phyloP scores from a whole-genome alignment of 306 rosid species.

The Crotalaria pallida region DNA sequence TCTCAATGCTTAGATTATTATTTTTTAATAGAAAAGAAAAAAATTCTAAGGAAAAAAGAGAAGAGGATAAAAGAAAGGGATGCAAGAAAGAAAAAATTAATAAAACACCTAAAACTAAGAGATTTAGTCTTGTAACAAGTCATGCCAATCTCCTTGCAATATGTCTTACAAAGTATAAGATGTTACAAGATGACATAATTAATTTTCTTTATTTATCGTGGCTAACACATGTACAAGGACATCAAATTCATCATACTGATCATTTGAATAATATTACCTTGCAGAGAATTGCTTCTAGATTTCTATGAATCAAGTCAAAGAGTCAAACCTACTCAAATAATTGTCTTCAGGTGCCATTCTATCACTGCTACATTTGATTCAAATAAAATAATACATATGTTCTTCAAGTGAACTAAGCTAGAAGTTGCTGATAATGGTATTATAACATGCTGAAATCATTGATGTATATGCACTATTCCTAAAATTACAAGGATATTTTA shows the following conservation, averaged over 20 bases:
- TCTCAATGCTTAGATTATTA: not conserved
- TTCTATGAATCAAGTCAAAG: slow-evolving; percentile 60
- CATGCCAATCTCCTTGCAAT: too few species aligned
- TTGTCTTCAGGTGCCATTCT: slow-evolving; percentile 73
- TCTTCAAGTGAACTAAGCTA: not conserved
- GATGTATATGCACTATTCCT: not conserved
- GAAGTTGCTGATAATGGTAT: not conserved
- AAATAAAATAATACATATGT: not conserved
- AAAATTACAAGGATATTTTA: not conserved
- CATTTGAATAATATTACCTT: slow-evolving; percentile 13
- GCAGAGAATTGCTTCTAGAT: slow-evolving; percentile 90
- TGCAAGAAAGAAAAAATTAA: too few species aligned
- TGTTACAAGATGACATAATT: not conserved
- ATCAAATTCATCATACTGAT: slow-evolving; percentile 1
- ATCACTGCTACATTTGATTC: not conserved
- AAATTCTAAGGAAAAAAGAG: too few species aligned
- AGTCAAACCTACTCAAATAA: slow-evolving; percentile 72
- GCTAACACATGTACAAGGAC: not conserved
- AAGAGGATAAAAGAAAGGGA: too few species aligned
- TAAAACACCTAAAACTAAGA: too few species aligned
- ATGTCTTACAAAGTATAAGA: not conserved
- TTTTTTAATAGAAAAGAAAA: too few species aligned
- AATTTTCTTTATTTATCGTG: slow-evolving; percentile 9
- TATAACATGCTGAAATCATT: not conserved
- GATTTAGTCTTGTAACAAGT: too few species aligned